A percentile compares a stretch with the other conserved stretches of the same genome.
Conservation (phyloP, 345 rosid genomes). For the Gossypium bickii region DNA sequence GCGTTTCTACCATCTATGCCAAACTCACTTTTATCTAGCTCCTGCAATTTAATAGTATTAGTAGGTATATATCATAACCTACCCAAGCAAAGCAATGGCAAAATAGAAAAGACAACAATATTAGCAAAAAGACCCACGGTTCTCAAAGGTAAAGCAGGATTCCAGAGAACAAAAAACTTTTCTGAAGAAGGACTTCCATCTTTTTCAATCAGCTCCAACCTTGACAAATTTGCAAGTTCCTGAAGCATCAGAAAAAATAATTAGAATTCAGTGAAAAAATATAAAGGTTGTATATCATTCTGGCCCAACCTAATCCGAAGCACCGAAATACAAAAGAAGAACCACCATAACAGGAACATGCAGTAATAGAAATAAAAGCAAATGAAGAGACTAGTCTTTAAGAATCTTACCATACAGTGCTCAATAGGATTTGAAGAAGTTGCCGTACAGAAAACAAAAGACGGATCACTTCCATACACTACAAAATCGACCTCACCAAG, state of each 20-base stretch:
- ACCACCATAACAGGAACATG: not conserved
- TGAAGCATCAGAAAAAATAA: conserved; percentile 32
- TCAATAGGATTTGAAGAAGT: conserved; percentile 93
- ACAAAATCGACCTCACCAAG: conserved; percentile 23
- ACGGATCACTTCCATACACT: conserved; percentile 81
- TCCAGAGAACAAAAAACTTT: conserved; percentile 86
- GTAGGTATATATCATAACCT: conserved; percentile 12
- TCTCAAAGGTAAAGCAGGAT: conserved; percentile 37
- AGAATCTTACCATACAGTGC: conserved; percentile 79
- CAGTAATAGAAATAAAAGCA: conserved; percentile 7
- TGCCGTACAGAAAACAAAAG: conserved; percentile 85
- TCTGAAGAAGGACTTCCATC: conserved; percentile 91
- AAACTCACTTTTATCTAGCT: conserved; percentile 25
- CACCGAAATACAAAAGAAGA: conserved; percentile 1
- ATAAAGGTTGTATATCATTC: not conserved
- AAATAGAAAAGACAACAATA: conserved; percentile 1
- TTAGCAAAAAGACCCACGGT: conserved; percentile 34
- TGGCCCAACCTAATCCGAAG: not conserved
- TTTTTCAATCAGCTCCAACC: conserved; percentile 66
- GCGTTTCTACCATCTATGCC: conserved; percentile 24
- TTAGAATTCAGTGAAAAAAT: conserved; percentile 8
- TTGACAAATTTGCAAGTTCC: conserved; percentile 88
- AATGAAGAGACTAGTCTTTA: conserved; percentile 17
- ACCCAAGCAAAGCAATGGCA: not conserved
- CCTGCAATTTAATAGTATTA: conserved; percentile 42